Percentiles rank a stretch among this genome's conserved stretches.
Conservation (phyloP, 2,329 filamentous ascomycete species). For the Xylaria sp. region DNA sequence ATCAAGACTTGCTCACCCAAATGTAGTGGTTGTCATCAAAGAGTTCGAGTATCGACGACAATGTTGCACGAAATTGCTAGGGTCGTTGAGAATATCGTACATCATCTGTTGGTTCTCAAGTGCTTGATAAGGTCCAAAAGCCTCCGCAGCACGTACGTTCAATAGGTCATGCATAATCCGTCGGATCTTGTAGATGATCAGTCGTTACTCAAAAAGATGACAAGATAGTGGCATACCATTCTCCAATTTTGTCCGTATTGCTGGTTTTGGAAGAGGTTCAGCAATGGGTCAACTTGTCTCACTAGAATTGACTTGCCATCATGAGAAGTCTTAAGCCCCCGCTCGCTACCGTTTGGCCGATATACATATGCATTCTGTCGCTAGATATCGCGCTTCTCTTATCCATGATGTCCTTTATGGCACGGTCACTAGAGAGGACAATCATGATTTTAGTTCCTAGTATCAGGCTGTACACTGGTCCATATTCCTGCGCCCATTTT, state of each 20-base stretch:
- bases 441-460: constrained; percentile 59
- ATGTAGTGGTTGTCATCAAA: constrained; percentile 58
- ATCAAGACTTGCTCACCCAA: constrained; percentile 51
- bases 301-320: constrained; percentile 25
- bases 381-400: constrained; percentile 60
- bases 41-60: constrained; percentile 58
- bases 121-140: constrained; percentile 63
- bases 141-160: constrained; percentile 54
- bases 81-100: constrained; percentile 28
- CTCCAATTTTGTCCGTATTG: constrained; percentile 46
- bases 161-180: constrained; percentile 56
- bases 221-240: constrained; percentile 31
- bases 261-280: background rate
- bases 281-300: background rate
- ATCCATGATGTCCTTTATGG: constrained; percentile 62
- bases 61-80: constrained; percentile 44
- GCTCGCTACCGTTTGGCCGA: constrained; percentile 51
- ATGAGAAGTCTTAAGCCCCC: constrained; percentile 27
- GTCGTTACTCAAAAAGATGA: background rate
- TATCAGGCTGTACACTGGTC: constrained; percentile 60
- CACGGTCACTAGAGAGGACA: constrained; percentile 56
- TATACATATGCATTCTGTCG: constrained; percentile 54
- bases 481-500: constrained; percentile 62
- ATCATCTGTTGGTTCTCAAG: constrained; percentile 65
- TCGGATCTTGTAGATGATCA: constrained; percentile 31